A percentile compares a stretch with the other conserved stretches of the same genome.
phyloP scores from a whole-genome alignment of 352 stramenopile genomes.

The Globisporangium echinulatum region DNA sequence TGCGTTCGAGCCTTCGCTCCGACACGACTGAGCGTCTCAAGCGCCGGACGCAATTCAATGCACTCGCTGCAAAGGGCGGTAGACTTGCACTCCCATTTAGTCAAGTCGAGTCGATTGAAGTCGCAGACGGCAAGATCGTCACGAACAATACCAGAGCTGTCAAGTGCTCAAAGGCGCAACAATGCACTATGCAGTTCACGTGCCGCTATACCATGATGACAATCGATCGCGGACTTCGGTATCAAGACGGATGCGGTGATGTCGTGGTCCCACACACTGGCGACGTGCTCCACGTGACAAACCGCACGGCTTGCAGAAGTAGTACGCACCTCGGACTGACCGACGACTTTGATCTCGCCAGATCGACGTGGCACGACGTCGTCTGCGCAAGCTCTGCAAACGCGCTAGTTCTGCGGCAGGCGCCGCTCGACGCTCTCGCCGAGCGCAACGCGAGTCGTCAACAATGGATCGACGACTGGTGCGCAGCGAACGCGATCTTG shows the following conservation, averaged over 20 bases:
- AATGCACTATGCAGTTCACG: slow-evolving; percentile 12
- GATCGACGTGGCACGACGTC: slow-evolving; percentile 12
- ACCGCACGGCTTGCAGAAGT: slow-evolving; percentile 20
- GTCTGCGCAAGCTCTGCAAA: slow-evolving; percentile 15
- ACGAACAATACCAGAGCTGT: background rate
- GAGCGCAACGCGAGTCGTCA: background rate
- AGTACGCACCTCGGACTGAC: slow-evolving; percentile 22
- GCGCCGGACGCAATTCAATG: slow-evolving; percentile 23
- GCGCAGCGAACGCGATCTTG: slow-evolving; percentile 18
- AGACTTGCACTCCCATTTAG: slow-evolving; percentile 23
- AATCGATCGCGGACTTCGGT: slow-evolving; percentile 8
- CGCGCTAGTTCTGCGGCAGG: background rate
- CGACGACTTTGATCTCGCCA: slow-evolving; percentile 18
- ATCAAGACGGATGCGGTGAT: slow-evolving; percentile 25
- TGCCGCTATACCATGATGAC: slow-evolving; percentile 22
- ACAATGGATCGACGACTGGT: slow-evolving; percentile 5
- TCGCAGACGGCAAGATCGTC: slow-evolving; percentile 18
- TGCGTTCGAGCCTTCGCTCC: too few relatives aligned
- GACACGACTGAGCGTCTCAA: slow-evolving; percentile 14
- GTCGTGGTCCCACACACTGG: slow-evolving; percentile 22
- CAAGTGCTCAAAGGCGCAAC: too few relatives aligned
- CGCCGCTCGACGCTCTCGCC: slow-evolving; percentile 14
- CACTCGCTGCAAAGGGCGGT: slow-evolving; percentile 8
- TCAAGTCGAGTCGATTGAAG: slow-evolving; percentile 7
- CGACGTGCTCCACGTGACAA: slow-evolving; percentile 19